Conservation (phyloP, 495 filamentous ascomycete genomes). For the Aspergillus avenaceus region DNA sequence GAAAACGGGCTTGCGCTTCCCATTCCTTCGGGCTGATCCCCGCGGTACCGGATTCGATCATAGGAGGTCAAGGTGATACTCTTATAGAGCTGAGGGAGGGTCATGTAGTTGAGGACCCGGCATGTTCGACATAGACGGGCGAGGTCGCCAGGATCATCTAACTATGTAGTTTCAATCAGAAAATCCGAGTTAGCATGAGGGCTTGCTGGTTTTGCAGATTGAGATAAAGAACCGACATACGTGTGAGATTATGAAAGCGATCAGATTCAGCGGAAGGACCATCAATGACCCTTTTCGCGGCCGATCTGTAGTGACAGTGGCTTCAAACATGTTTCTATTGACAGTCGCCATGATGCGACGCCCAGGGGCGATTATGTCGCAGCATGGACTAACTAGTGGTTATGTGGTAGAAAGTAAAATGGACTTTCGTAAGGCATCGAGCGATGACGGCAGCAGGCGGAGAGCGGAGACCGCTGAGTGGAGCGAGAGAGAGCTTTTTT, state of each 20-base stretch:
- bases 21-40: constrained; percentile 56
- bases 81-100: constrained; percentile 57
- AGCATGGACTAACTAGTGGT: constrained; percentile 23
- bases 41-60: constrained; percentile 55
- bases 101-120: constrained; percentile 63
- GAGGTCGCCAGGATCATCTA: constrained; percentile 55
- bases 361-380: constrained; percentile 19
- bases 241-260: constrained; percentile 51
- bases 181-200: neutral
- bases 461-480: neutral
- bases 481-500: neutral
- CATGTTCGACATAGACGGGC: constrained; percentile 57
- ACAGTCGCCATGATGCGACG: constrained; percentile 45
- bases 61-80: constrained; percentile 55
- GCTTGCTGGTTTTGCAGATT: neutral
- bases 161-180: constrained; percentile 5
- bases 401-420: neutral
- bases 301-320: constrained; percentile 30
- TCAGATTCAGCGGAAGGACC: constrained; percentile 54
- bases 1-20: constrained; percentile 59
- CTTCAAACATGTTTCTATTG: constrained; percentile 46
- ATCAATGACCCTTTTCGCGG: constrained; percentile 34
- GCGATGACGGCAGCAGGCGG: constrained; percentile 1
- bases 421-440: constrained; percentile 7
- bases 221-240: constrained; percentile 23